A percentile compares a stretch with the other conserved stretches of the same genome.
phyloP scores from a whole-genome alignment of 228 moss, liverwort and hornwort genomes.

The Sphagnum magellanicum region DNA sequence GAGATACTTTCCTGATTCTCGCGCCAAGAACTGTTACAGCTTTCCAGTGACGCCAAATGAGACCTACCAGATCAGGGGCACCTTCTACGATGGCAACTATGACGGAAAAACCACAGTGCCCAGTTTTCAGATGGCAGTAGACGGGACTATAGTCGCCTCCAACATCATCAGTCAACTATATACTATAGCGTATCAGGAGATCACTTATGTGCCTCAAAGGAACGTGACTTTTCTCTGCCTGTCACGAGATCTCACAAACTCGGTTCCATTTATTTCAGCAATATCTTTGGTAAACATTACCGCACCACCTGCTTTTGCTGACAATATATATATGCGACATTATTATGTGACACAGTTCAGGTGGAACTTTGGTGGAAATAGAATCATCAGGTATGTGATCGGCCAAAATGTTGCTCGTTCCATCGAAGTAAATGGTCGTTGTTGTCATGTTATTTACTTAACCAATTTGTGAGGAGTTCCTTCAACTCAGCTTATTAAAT shows the following conservation, averaged over 20 bases:
- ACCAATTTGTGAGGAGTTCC: too few relatives aligned
- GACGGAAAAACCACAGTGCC: slow-evolving; percentile 12
- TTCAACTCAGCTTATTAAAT: too few relatives aligned
- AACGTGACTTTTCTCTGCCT: slow-evolving; percentile 32
- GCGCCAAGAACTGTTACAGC: slow-evolving; percentile 33
- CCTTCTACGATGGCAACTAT: slow-evolving; percentile 27
- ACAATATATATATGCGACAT: too few relatives aligned
- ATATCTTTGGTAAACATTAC: slow-evolving; percentile 9
- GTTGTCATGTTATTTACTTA: too few relatives aligned
- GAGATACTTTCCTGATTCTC: slow-evolving; percentile 29
- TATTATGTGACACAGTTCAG: too few relatives aligned
- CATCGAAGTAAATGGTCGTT: too few relatives aligned
- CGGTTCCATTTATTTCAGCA: slow-evolving; percentile 40
- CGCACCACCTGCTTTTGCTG: too few relatives aligned
- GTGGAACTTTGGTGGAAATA: too few relatives aligned
- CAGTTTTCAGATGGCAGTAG: slow-evolving; percentile 25
- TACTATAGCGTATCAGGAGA: slow-evolving; percentile 17
- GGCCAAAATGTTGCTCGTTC: too few relatives aligned
- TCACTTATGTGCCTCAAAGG: slow-evolving; percentile 8
- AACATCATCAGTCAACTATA: not conserved
- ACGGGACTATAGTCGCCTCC: slow-evolving; percentile 8
- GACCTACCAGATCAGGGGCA: slow-evolving; percentile 25
- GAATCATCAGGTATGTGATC: too few relatives aligned
- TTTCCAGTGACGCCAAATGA: slow-evolving; percentile 12
- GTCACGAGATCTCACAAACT: slow-evolving; percentile 1